Base-by-base conservation (phyloP, 805 yeast species). In the Yamadazyma paraphyllophila region DNA sequence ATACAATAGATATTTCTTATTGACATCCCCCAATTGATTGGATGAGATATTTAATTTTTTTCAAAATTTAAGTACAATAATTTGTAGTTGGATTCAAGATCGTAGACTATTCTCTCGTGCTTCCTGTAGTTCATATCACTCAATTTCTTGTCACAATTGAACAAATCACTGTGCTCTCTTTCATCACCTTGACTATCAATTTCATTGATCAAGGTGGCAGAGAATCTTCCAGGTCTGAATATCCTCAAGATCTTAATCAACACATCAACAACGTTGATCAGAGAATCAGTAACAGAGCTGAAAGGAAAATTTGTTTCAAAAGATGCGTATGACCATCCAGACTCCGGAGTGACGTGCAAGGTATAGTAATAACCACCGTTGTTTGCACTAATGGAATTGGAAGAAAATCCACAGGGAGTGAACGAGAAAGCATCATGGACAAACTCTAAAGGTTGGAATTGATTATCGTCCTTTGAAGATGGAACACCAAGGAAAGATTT, bases 291-390 rank as follows among this genome's bases (percentile, higher is more conserved):
- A 26, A 53, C 36, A 37, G 65, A 50, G 40, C 52, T 55, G 41
- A 71, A 71, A 7, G 85, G 83, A 34, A 82, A 88, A 63, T 88
- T 92, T 15, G 97, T 82, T 63, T 94, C 98, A 64, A 94, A 94
- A 8, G 96, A 87, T 4, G 98, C 98, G 65, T 92, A 92, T 4
- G 97, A 88, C 89, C 95, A 92, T 31, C 92, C 96, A 16, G 73
- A 62, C 62, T 94, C 98, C 0, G 98, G 98, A 0, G 99, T 94
- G 35, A 94, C 87, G 62, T 94, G 98, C 47, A 91, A 73, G 7
- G 97, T 92, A 60, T 85, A 86, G 59, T 80, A 81, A 54, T 77
- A 74, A 15, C 65, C 67, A 8, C 64, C 71, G 15, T 52, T 50
- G 15, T 52, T 48, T 35, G 74, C 78, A 37, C 85, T 63, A 32